phyloP scores from a whole-genome alignment of 257 asterid genomes.

The Echites panduratus region DNA sequence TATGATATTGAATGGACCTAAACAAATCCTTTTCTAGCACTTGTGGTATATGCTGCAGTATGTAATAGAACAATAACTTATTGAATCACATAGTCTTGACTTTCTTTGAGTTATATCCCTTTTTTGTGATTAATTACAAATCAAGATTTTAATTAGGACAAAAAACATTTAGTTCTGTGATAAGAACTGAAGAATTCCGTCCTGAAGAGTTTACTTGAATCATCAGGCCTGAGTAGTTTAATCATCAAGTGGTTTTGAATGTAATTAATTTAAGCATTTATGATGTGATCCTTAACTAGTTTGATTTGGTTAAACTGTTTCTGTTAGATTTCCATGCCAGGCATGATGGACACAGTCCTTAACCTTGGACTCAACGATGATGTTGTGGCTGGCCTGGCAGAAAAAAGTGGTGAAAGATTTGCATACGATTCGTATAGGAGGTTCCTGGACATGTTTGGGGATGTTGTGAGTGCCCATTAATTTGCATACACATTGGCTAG shows the following conservation, averaged over 20 bases:
- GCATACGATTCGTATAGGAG: constrained; percentile 90
- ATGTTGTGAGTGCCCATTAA: constrained; percentile 54
- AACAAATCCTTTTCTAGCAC: background rate
- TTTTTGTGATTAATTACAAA: background rate
- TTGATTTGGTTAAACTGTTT: constrained; percentile 1
- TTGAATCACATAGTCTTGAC: background rate
- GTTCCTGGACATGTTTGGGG: constrained; percentile 93
- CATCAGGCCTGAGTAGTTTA: background rate
- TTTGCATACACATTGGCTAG: background rate
- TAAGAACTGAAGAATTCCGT: background rate
- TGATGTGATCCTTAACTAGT: background rate
- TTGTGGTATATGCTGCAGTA: background rate
- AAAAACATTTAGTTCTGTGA: background rate
- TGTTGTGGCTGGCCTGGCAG: constrained; percentile 78
- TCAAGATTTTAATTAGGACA: background rate
- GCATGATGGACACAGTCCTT: constrained; percentile 98
- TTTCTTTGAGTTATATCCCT: background rate
- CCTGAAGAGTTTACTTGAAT: background rate
- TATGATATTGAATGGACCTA: background rate
- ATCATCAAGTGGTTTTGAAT: background rate
- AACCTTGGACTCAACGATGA: constrained; percentile 89
- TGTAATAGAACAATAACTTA: background rate
- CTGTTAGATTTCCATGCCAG: constrained; percentile 88
- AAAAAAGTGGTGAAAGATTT: constrained; percentile 87
- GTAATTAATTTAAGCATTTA: background rate